Percentiles rank a stretch among this genome's conserved stretches.
Conservation (phyloP, 176 grass and related monocot species). For the Aegilops speltoides region DNA sequence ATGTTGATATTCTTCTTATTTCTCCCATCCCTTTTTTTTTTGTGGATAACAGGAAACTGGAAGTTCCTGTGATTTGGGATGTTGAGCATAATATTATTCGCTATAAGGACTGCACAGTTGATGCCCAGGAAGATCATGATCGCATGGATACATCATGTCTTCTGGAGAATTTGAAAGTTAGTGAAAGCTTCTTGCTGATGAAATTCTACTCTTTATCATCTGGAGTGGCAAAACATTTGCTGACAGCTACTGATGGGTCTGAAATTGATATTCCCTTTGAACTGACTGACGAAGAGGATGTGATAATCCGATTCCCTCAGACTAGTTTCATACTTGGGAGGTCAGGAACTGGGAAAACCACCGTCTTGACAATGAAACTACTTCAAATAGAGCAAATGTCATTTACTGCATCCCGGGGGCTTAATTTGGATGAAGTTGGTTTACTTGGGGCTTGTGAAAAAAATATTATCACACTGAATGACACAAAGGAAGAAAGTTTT, state of each 20-base stretch:
- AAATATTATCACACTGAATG: neutral
- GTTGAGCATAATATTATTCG: conserved; percentile 37
- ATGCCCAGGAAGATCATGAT: conserved; percentile 25
- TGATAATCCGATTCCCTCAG: conserved; percentile 59
- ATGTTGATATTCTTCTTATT: too few species aligned
- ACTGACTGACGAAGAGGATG: conserved; percentile 71
- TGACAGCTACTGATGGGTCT: conserved; percentile 70
- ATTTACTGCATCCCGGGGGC: conserved; percentile 56
- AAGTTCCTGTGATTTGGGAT: conserved; percentile 67
- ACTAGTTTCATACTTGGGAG: conserved; percentile 81
- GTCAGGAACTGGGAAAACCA: conserved; percentile 92
- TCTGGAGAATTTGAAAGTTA: conserved; percentile 77
- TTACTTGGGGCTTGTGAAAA: neutral
- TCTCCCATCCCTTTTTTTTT: neutral
- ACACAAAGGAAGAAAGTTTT: conserved; percentile 23
- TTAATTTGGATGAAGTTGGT: neutral
- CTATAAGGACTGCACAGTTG: conserved; percentile 36
- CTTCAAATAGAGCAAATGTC: conserved; percentile 62
- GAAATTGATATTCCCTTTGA: conserved; percentile 75
- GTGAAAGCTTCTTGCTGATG: conserved; percentile 81
- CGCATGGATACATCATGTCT: conserved; percentile 16
- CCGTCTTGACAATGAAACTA: conserved; percentile 72
- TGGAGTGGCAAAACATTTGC: conserved; percentile 64
- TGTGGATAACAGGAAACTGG: conserved; percentile 50
- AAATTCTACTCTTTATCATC: conserved; percentile 88